These are phyloP conservation scores for Cutaneotrichosporon mucoides DNA, from an alignment of 1,284 basidiomycete species.

Conservation along the genomic window DNA sequence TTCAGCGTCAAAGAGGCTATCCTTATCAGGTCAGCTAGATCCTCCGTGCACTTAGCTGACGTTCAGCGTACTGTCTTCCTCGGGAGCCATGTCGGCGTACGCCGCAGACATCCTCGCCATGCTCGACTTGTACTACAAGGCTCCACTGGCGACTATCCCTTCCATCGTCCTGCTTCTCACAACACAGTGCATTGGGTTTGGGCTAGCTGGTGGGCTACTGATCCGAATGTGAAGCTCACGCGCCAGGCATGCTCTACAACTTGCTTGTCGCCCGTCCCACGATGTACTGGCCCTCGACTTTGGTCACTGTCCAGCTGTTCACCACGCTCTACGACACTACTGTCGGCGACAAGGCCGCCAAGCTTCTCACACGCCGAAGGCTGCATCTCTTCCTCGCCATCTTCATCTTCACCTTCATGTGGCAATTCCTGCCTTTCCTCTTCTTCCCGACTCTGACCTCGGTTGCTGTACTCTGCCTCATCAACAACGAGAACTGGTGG, in stretches of 20 bases:
- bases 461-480: constrained; percentile 52
- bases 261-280: constrained; percentile 44
- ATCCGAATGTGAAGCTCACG: background rate
- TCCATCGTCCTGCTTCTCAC: constrained; percentile 56
- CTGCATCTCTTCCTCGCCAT: constrained; percentile 51
- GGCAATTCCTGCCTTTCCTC: constrained; percentile 53
- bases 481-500: constrained; percentile 48
- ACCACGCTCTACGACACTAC: constrained; percentile 50
- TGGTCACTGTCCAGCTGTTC: constrained; percentile 54
- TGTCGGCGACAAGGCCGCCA: constrained; percentile 14
- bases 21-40: constrained; percentile 35
- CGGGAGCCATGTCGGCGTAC: constrained; percentile 50
- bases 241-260: constrained; percentile 46
- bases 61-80: constrained; percentile 51
- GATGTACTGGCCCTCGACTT: constrained; percentile 52
- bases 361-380: constrained; percentile 42
- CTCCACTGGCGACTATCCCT: constrained; percentile 41
- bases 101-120: constrained; percentile 52
- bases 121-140: constrained; percentile 50
- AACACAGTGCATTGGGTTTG: constrained; percentile 56
- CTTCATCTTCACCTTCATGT: constrained; percentile 49
- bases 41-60: constrained; percentile 1
- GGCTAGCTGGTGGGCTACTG: constrained; percentile 49
- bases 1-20: constrained; percentile 52
- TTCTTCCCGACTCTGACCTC: constrained; percentile 53